phyloP scores from a whole-genome alignment of 1,284 basidiomycete genomes.

The Pyrrhoderma lamaoense region DNA sequence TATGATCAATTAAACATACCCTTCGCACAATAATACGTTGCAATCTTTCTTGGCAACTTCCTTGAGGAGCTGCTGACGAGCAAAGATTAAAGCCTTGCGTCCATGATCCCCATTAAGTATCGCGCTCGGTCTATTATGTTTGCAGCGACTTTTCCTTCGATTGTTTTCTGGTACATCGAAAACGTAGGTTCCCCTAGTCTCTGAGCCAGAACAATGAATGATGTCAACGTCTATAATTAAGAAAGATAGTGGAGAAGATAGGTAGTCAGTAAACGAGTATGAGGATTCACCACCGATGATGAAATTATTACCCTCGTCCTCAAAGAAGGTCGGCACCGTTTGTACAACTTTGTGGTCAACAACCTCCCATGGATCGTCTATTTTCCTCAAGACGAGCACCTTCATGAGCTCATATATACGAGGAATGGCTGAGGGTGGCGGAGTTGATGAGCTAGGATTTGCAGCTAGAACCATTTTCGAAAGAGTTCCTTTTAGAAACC shows the following conservation, averaged over 20 bases:
- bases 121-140: background rate
- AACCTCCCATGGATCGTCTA: constrained; percentile 65
- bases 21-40: constrained; percentile 59
- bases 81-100: constrained; percentile 50
- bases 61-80: constrained; percentile 53
- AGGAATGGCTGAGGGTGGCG: constrained; percentile 10
- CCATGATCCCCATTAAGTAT: constrained; percentile 5
- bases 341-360: constrained; percentile 56
- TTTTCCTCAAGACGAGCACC: constrained; percentile 8
- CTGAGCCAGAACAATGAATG: constrained; percentile 39
- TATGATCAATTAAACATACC: constrained; percentile 35
- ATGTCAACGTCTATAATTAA: constrained; percentile 50
- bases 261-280: too few species aligned
- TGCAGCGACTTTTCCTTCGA: background rate
- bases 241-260: background rate
- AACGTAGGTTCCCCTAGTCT: constrained; percentile 52
- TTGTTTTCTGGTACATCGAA: constrained; percentile 40
- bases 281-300: too few species aligned
- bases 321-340: constrained; percentile 56
- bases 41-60: constrained; percentile 49
- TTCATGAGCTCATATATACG: constrained; percentile 16
- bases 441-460: background rate
- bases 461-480: background rate
- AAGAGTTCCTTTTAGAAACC: too few species aligned
- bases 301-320: constrained; percentile 45